These are phyloP conservation scores for Iberis amara DNA, from an alignment of 441 rosid genomes.

Conservation along the genomic window DNA sequence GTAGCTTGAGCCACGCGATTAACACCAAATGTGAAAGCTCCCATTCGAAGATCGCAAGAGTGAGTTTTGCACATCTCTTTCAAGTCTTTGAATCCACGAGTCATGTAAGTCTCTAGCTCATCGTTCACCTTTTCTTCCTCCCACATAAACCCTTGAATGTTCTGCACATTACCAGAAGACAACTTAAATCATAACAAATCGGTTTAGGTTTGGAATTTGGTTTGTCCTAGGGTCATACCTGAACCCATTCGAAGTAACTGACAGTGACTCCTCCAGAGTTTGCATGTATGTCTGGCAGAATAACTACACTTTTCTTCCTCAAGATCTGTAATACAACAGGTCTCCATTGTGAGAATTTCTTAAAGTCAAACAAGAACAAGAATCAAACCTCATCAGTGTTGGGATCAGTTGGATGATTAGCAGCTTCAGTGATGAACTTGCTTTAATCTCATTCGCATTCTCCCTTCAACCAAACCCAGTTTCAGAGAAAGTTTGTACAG, in stretches of 20 bases:
- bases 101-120: slow-evolving; percentile 66
- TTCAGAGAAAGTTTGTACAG: background rate
- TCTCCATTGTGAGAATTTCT: background rate
- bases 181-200: slow-evolving; percentile 6
- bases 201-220: background rate
- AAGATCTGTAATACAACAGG: slow-evolving; percentile 45
- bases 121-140: slow-evolving; percentile 39
- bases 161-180: slow-evolving; percentile 35
- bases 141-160: slow-evolving; percentile 58
- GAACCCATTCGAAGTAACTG: slow-evolving; percentile 89
- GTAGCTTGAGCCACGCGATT: slow-evolving; percentile 76
- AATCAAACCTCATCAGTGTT: slow-evolving; percentile 74
- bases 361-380: background rate
- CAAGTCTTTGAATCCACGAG: slow-evolving; percentile 41
- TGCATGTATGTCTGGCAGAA: slow-evolving; percentile 81
- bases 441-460: slow-evolving; percentile 57
- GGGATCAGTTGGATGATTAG: slow-evolving; percentile 85
- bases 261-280: slow-evolving; percentile 82
- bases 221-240: slow-evolving; percentile 37
- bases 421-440: slow-evolving; percentile 72
- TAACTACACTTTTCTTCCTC: slow-evolving; percentile 63
- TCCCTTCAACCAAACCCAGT: slow-evolving; percentile 40
- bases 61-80: slow-evolving; percentile 66
- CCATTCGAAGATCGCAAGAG: slow-evolving; percentile 64
- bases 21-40: slow-evolving; percentile 67